A percentile compares a stretch with the other conserved stretches of the same genome.
Evolutionary conservation across 192 early-diverging fungal genomes (phyloP).

Genomic region (Phycomyces blakesleeanus): DNA sequence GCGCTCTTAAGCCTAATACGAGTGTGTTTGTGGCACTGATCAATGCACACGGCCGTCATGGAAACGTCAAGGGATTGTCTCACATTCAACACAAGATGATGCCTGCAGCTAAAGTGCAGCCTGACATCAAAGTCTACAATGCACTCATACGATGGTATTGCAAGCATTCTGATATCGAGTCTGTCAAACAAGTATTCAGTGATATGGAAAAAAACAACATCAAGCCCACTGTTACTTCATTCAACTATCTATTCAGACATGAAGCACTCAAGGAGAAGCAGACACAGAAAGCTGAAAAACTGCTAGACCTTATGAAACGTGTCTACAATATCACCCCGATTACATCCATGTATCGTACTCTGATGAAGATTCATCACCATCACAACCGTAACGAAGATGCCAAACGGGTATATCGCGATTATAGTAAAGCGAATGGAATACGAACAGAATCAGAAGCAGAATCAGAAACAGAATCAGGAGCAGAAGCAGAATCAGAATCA

Average conservation of each 20-base stretch:
- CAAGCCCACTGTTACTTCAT: conserved; percentile 32
- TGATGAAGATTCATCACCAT: conserved; percentile 30
- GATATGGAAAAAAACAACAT: conserved; percentile 28
- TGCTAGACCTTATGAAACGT: conserved; percentile 28
- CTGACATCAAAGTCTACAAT: conserved; percentile 22
- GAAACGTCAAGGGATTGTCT: conserved; percentile 19
- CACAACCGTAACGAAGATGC: conserved; percentile 28
- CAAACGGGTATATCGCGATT: conserved; percentile 21
- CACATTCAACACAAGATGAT: conserved; percentile 34
- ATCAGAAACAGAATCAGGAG: neutral
- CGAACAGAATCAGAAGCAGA: neutral
- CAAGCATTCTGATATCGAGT: conserved; percentile 17
- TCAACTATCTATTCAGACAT: conserved; percentile 34
- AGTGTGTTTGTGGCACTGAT: conserved; percentile 29
- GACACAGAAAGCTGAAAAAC: conserved; percentile 16
- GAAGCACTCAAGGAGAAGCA: conserved; percentile 26
- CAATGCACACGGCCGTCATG: conserved; percentile 30
- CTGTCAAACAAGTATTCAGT: conserved; percentile 22
- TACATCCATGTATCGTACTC: conserved; percentile 22
- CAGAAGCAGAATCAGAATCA: neutral
- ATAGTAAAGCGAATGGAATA: neutral
- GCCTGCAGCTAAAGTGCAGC: conserved; percentile 17
- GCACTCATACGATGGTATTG: conserved; percentile 34
- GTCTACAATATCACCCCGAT: conserved; percentile 24
- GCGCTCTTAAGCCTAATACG: conserved; percentile 5